A percentile compares a stretch with the other conserved stretches of the same genome.
Conservation (phyloP, 2,329 filamentous ascomycete species). For the Exophiala calicioides region DNA sequence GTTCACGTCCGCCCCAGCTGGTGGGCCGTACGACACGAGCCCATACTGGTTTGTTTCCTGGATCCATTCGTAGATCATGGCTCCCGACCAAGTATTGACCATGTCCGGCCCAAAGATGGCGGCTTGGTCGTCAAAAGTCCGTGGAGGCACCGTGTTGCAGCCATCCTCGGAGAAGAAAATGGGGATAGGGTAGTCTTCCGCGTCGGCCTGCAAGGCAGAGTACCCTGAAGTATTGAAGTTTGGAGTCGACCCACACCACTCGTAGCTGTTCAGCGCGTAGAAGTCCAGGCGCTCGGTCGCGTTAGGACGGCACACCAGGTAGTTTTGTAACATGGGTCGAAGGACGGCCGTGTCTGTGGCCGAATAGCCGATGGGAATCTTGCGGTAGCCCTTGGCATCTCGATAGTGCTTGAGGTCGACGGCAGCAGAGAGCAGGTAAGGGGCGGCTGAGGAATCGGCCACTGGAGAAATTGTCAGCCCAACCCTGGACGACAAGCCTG, state of each 20-base stretch:
- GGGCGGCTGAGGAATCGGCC: conserved; percentile 64
- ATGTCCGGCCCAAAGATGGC: conserved; percentile 76
- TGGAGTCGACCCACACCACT: conserved; percentile 65
- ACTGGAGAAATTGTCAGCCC: conserved; percentile 31
- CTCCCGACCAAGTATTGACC: conserved; percentile 69
- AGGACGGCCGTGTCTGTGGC: conserved; percentile 77
- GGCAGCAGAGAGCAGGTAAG: conserved; percentile 79
- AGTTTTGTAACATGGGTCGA: conserved; percentile 67
- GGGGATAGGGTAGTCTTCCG: conserved; percentile 72
- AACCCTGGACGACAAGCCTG: too few species aligned
- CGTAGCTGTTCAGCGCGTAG: conserved; percentile 82
- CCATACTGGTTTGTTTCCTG: conserved; percentile 82
- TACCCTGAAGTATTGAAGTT: conserved; percentile 69
- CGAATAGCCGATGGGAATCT: conserved; percentile 83
- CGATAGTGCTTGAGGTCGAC: conserved; percentile 83
- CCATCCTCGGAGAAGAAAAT: conserved; percentile 90
- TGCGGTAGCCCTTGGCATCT: conserved; percentile 71
- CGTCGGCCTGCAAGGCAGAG: conserved; percentile 64
- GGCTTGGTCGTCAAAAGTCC: conserved; percentile 62
- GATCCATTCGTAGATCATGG: conserved; percentile 90
- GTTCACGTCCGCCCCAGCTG: conserved; percentile 52
- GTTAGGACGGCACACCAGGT: conserved; percentile 76
- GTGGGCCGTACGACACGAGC: conserved; percentile 71
- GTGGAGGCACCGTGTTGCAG: conserved; percentile 61
- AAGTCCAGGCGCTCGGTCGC: conserved; percentile 71